Evolutionary conservation across 1,139 yeast species (phyloP), one percentile per base, ranked within the genome.

Genomic region (Hansenula anomala): DNA sequence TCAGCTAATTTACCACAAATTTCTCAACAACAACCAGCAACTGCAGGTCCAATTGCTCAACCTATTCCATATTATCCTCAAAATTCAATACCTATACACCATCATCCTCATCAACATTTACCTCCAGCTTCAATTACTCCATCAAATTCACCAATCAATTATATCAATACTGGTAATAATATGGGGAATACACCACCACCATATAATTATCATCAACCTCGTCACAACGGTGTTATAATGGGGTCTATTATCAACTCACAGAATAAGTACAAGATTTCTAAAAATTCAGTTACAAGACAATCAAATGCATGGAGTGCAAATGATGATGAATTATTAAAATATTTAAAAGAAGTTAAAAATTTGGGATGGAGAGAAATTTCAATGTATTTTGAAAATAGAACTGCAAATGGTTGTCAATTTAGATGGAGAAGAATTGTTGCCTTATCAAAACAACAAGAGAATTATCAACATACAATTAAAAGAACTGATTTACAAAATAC

Each of bases 351-450:
- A 57, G 75, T 68, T 43, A 80, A 77, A 54, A 81, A 81, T 56
- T 64, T 83, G 36, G 92, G 92, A 13, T 84, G 90, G 90, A 80
- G 81, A 59, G 88, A 81, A 48, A 81, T 82, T 38, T 80, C 88
- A 11, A 69, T 76, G 39, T 77, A 80, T 52, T 82, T 81, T 59
- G 69, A 67, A 38, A 77, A 78, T 57, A 65, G 90, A 59, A 82
- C 89, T 1, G 85, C 88, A 30, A 82, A 82, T 53, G 89, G 89
- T 5, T 82, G 89, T 49, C 90, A 82, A 59, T 82, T 82, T 52
- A 69, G 90, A 54, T 82, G 90, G 90, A 71, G 90, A 60, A 61
- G 90, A 43, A 92, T n/a, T n/a, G n/a, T n/a, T n/a, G n/a, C n/a
- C n/a, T n/a, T n/a, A n/a, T n/a, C n/a, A n/a, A n/a, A n/a, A n/a